Conservation (phyloP, 2,329 filamentous ascomycete species). For the Cryphonectria naterciae region DNA sequence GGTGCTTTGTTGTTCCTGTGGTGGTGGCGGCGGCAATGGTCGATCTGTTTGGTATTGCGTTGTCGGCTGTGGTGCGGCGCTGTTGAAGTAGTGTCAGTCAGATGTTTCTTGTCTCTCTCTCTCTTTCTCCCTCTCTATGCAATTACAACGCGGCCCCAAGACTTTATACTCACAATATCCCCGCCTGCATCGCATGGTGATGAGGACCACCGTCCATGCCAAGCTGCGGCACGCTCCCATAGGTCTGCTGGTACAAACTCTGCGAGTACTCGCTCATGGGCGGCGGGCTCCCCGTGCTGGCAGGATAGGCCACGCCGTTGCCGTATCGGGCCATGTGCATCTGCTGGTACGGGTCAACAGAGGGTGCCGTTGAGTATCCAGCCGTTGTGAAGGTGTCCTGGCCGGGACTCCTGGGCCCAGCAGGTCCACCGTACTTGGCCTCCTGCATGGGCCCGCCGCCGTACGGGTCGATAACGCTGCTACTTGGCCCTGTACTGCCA, state of each 20-base stretch:
- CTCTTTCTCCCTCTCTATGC: not conserved
- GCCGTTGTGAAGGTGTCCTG: constrained; percentile 34
- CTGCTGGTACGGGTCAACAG: constrained; percentile 36
- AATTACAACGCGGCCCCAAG: not conserved
- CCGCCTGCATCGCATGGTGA: constrained; percentile 20
- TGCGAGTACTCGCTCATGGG: constrained; percentile 30
- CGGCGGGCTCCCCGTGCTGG: constrained; percentile 28
- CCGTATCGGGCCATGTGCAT: constrained; percentile 26
- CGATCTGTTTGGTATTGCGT: constrained; percentile 13
- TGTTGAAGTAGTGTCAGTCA: constrained; percentile 25
- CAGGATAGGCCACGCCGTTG: constrained; percentile 16
- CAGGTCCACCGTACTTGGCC: constrained; percentile 31
- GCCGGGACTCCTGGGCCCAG: constrained; percentile 42
- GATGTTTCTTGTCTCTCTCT: not conserved
- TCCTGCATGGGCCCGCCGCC: constrained; percentile 36
- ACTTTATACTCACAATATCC: constrained; percentile 37
- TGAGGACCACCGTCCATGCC: constrained; percentile 10
- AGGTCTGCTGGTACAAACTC: constrained; percentile 23
- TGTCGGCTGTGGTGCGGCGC: constrained; percentile 25
- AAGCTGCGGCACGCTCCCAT: not conserved
- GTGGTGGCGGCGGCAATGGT: constrained; percentile 24
- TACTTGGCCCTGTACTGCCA: constrained; percentile 29
- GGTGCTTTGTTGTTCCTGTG: not conserved
- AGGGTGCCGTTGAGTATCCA: constrained; percentile 32
- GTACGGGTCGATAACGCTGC: constrained; percentile 1